Base-by-base conservation (phyloP, 257 asterid genomes). In the Schizonepeta tenuifolia region DNA sequence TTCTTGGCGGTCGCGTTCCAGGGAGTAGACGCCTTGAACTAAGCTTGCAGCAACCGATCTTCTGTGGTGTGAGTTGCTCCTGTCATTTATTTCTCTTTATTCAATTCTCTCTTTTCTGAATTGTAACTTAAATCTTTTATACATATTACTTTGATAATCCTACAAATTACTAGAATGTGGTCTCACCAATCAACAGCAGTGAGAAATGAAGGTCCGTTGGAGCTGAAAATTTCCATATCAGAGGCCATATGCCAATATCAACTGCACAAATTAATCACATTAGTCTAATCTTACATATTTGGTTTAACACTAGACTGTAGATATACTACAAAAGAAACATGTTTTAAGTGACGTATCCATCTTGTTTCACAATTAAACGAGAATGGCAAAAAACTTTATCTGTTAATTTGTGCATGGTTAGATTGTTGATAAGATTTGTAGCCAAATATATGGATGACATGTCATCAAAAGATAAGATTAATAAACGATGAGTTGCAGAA, bases 41-140 rank as follows among this genome's bases (percentile, higher is more conserved):
- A 92, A 77, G 86, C 91, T 81, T 5, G 96, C 96, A 0, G 88
- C 92, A 7, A 88, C 13, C 4, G 89, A 88, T 38, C 93, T 85
- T 67, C 89, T 75, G n/a, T 90, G 88, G 70, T 83, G 49, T 2
- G 89, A 74, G 71, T 90, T 84, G 66, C 8, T 76, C 97, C 97
- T 91, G 68, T 50, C 36, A 17, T 33, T 31, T 0, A 17, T 13
- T 13, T 4, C 51, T 14, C 20, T 46, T 46, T 1, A 46, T 44
- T 44, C 12, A 2, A 3, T 44, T 3, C 2, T 36, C 1, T 6
- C 1, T 36, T 36, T 7, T 36, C 9, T 36, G 40, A 6, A 36
- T 33, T 33, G 41, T 36, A 14, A 5, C 5, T 31, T 31, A 31
- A 31, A 31, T 31, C 36, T 31, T 31, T 31, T 31, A 31, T 31